Evolutionary conservation across 345 rosid species (phyloP).

Genomic region (Linum tenue): DNA sequence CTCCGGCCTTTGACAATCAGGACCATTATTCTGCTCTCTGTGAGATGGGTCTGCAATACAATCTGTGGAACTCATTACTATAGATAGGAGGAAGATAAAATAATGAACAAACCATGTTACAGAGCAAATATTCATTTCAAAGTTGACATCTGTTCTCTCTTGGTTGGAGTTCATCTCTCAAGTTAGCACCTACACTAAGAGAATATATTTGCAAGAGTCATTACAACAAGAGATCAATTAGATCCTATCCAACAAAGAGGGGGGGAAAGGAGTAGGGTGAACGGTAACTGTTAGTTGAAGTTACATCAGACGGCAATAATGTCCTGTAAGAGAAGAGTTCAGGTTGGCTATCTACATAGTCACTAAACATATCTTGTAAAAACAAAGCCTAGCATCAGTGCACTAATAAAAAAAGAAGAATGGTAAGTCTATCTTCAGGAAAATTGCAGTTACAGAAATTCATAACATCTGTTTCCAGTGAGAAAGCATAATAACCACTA

Average conservation of each 20-base stretch:
- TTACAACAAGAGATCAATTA: not conserved
- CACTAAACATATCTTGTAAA: not conserved
- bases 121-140: not conserved
- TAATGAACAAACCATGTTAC: not conserved
- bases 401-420: not conserved
- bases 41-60: slow-evolving; percentile 36
- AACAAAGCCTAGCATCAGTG: not conserved
- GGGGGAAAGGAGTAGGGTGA: not conserved
- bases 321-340: not conserved
- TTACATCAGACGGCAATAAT: not conserved
- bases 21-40: slow-evolving; percentile 27
- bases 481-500: not conserved
- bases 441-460: not conserved
- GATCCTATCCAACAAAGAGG: not conserved
- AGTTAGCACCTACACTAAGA: not conserved
- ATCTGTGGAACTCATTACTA: slow-evolving; percentile 17
- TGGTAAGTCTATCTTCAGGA: not conserved
- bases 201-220: not conserved
- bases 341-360: not conserved
- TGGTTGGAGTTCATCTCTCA: not conserved
- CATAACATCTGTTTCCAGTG: not conserved
- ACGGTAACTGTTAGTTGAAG: not conserved
- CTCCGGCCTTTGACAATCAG: slow-evolving; percentile 25
- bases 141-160: not conserved
- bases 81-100: slow-evolving; percentile 4